phyloP scores from a whole-genome alignment of 2,329 filamentous ascomycete species.

The Alternaria ethzedia region DNA sequence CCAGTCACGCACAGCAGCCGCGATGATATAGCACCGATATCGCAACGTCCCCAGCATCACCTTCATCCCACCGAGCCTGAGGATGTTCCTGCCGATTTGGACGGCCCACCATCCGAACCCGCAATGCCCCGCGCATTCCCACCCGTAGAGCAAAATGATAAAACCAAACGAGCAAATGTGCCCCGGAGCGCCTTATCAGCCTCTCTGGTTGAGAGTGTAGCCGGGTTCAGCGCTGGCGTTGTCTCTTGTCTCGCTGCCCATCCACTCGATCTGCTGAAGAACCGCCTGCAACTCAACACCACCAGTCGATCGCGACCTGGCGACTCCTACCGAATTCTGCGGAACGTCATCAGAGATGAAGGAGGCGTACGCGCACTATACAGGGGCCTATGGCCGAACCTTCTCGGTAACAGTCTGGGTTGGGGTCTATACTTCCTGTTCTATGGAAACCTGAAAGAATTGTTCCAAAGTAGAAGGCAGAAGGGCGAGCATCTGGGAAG shows the following conservation, averaged over 20 bases:
- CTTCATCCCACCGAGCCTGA: slow-evolving; percentile 8
- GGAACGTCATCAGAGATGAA: slow-evolving; percentile 60
- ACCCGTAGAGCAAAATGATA: slow-evolving; percentile 50
- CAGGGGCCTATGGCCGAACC: slow-evolving; percentile 86
- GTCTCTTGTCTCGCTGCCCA: slow-evolving; percentile 87
- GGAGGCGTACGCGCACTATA: slow-evolving; percentile 75
- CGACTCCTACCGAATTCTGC: slow-evolving; percentile 60
- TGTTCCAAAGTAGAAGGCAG: slow-evolving; percentile 53
- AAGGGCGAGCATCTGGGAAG: slow-evolving; percentile 58
- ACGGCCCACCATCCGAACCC: slow-evolving; percentile 12
- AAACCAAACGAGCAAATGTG: slow-evolving; percentile 43
- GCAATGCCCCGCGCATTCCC: slow-evolving; percentile 59
- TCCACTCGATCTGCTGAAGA: slow-evolving; percentile 95
- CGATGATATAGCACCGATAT: slow-evolving; percentile 10
- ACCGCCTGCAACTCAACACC: slow-evolving; percentile 75
- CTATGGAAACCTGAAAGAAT: slow-evolving; percentile 66
- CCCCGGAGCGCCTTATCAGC: slow-evolving; percentile 56
- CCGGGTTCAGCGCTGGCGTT: slow-evolving; percentile 87
- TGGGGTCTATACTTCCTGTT: slow-evolving; percentile 94
- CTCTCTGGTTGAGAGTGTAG: slow-evolving; percentile 83
- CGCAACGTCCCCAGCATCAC: neutral
- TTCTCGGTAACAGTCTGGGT: slow-evolving; percentile 86
- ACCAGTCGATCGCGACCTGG: slow-evolving; percentile 55
- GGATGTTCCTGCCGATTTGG: slow-evolving; percentile 28
- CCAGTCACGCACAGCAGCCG: neutral